phyloP scores from a whole-genome alignment of 2,329 filamentous ascomycete species.

The Cladosporium sp. region DNA sequence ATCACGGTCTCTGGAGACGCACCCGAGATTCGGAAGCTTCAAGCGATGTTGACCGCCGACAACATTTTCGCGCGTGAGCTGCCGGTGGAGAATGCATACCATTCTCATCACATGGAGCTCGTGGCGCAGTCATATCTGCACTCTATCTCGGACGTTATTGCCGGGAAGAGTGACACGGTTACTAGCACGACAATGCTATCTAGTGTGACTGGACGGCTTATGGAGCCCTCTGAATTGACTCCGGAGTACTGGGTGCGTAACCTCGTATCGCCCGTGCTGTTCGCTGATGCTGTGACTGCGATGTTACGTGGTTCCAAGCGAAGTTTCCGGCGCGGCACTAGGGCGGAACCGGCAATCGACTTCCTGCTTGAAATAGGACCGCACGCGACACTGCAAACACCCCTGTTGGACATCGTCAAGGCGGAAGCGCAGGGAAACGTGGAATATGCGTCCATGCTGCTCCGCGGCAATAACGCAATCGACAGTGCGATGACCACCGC shows the following conservation, averaged over 20 bases:
- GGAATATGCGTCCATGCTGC: background rate
- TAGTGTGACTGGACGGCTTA: background rate
- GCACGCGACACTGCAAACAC: background rate
- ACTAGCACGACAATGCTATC: background rate
- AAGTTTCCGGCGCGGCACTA: background rate
- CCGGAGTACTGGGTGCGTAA: background rate
- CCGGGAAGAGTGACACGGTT: background rate
- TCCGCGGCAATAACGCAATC: background rate
- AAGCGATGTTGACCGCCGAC: background rate
- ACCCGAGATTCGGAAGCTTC: background rate
- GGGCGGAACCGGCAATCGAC: background rate
- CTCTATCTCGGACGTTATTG: background rate
- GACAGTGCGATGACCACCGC: background rate
- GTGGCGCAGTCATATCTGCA: background rate
- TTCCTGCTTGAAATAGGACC: constrained; percentile 7
- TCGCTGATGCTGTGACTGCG: background rate
- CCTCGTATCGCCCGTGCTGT: background rate
- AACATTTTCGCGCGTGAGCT: constrained; percentile 32
- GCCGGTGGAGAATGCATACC: constrained; percentile 47
- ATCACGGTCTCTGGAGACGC: constrained; percentile 50
- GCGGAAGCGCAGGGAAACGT: background rate
- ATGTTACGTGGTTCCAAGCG: background rate
- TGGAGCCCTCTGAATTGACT: background rate
- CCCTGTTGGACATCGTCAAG: background rate
- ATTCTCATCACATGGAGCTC: constrained; percentile 41